phyloP scores from a whole-genome alignment of 371 early-diverging fungal species.

The Apophysomyces trapeziformis region DNA sequence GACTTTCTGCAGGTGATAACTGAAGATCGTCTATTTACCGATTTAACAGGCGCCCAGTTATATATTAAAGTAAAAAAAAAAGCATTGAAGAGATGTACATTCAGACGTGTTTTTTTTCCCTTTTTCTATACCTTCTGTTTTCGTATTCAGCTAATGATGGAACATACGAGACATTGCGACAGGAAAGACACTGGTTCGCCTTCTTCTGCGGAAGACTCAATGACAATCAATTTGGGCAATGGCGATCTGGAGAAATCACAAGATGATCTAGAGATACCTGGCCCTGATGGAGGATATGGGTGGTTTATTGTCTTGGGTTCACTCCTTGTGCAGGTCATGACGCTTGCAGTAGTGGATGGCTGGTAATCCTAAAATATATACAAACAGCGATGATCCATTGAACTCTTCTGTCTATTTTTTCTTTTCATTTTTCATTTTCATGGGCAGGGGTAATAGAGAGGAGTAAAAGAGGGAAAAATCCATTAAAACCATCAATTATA shows the following conservation, averaged over 20 bases:
- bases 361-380: slow-evolving; percentile 21
- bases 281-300: slow-evolving; percentile 51
- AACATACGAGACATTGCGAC: too few species aligned
- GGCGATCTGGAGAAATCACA: neutral
- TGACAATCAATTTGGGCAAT: neutral
- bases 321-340: slow-evolving; percentile 57
- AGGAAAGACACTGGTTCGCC: neutral
- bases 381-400: neutral
- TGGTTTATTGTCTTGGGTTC: slow-evolving; percentile 59
- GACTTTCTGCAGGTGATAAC: neutral
- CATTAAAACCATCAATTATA: neutral
- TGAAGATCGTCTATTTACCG: neutral
- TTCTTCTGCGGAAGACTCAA: neutral
- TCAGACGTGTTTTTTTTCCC: too few species aligned
- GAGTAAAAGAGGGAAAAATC: neutral
- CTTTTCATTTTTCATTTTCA: neutral
- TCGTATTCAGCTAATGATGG: too few species aligned
- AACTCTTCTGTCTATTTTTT: neutral
- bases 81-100: neutral
- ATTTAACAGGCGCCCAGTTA: neutral
- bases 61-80: neutral
- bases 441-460: neutral
- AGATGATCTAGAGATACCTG: neutral
- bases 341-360: slow-evolving; percentile 43
- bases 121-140: too few species aligned